Percentiles rank a stretch among this genome's conserved stretches.
Evolutionary conservation across 1,284 basidiomycete species (phyloP).

Genomic region (Ganoderma leucocontextum): DNA sequence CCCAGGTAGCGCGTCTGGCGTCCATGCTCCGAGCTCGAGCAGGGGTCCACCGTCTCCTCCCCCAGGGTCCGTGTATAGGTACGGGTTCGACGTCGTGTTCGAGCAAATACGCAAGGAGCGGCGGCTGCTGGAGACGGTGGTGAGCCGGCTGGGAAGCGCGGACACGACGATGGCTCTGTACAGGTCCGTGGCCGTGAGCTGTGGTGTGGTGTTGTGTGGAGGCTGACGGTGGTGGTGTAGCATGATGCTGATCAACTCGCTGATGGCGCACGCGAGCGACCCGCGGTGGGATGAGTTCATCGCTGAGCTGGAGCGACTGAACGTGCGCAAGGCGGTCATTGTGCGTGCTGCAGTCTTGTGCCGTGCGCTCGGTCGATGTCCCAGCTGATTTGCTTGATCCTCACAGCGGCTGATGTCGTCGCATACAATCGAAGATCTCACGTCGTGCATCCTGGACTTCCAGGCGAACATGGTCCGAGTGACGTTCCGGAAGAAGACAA

Average conservation of each 20-base stretch:
- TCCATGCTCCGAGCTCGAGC: slow-evolving; percentile 67
- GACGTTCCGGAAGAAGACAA: slow-evolving; percentile 82
- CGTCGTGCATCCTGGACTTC: slow-evolving; percentile 90
- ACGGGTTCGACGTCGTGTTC: slow-evolving; percentile 87
- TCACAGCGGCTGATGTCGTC: slow-evolving; percentile 85
- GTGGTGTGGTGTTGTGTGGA: no score
- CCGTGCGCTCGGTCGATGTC: not conserved
- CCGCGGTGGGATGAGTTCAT: slow-evolving; percentile 82
- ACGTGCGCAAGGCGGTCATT: slow-evolving; percentile 85
- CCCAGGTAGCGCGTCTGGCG: slow-evolving; percentile 67
- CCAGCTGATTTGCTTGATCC: not conserved
- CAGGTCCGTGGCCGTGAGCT: slow-evolving; percentile 59
- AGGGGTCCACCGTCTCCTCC: slow-evolving; percentile 56
- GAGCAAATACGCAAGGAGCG: slow-evolving; percentile 78
- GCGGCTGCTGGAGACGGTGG: slow-evolving; percentile 77
- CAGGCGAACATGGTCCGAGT: slow-evolving; percentile 89
- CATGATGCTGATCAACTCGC: slow-evolving; percentile 91
- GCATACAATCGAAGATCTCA: slow-evolving; percentile 86
- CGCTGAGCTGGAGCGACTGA: slow-evolving; percentile 79
- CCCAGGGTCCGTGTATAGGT: slow-evolving; percentile 76
- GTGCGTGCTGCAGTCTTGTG: slow-evolving; percentile 50
- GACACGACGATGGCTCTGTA: slow-evolving; percentile 88
- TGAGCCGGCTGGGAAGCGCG: slow-evolving; percentile 80
- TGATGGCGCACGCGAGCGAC: slow-evolving; percentile 82
- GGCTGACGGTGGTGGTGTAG: slow-evolving; percentile 46